phyloP scores from a whole-genome alignment of 257 asterid species.

The Euphrasia confusa region DNA sequence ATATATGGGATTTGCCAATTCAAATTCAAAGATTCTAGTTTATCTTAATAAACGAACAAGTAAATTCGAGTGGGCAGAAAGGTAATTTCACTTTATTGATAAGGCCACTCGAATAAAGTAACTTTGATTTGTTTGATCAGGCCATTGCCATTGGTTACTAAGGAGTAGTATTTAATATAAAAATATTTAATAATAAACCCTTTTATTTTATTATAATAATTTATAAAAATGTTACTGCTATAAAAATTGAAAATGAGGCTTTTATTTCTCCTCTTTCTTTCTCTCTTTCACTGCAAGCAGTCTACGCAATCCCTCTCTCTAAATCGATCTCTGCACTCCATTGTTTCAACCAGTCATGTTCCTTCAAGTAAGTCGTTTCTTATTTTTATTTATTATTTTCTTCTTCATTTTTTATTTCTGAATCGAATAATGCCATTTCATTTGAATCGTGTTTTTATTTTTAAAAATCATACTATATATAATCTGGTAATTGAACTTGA shows the following conservation, averaged over 20 bases:
- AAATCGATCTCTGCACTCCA: constrained; percentile 31
- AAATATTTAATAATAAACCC: neutral
- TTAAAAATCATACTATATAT: neutral
- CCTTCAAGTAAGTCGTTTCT: constrained; percentile 35
- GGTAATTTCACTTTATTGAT: constrained; percentile 6
- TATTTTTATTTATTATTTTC: neutral
- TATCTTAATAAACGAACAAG: no score
- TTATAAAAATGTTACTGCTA: no score
- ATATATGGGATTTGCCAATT: no score
- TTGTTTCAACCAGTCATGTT: constrained; percentile 11
- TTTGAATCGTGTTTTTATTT: constrained; percentile 3
- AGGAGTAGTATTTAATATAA: no score
- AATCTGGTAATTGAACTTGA: constrained; percentile 25
- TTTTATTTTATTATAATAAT: no score
- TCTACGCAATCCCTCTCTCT: constrained; percentile 56
- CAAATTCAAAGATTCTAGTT: no score
- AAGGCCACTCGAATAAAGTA: neutral
- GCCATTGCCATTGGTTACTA: neutral
- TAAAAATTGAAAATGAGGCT: neutral
- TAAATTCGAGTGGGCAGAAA: neutral
- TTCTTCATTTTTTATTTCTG: constrained; percentile 16
- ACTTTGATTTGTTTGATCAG: neutral
- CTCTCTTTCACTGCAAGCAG: constrained; percentile 30
- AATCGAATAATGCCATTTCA: constrained; percentile 23
- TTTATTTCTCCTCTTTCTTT: constrained; percentile 13